Conservation (phyloP, 768 basidiomycete genomes). For the Serendipita indica region DNA sequence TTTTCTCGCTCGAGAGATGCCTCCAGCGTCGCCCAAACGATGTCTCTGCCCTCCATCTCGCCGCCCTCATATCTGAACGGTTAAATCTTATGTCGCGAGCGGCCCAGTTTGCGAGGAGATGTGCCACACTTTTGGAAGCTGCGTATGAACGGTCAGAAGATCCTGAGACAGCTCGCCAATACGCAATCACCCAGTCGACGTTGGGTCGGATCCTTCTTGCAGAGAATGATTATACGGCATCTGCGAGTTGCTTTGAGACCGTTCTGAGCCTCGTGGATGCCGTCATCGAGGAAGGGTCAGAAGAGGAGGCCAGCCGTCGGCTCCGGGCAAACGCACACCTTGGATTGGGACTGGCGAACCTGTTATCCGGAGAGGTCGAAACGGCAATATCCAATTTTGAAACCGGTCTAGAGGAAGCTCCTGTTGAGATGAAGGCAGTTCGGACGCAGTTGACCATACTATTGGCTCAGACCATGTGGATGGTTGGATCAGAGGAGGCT, state of each 20-base stretch:
- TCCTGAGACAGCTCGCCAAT: constrained; percentile 57
- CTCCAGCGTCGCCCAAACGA: constrained; percentile 51
- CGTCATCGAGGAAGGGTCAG: constrained; percentile 22
- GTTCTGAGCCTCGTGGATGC: constrained; percentile 52
- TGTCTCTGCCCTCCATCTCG: constrained; percentile 63
- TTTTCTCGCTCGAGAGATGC: constrained; percentile 70
- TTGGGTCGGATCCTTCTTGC: constrained; percentile 65
- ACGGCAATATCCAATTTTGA: constrained; percentile 55
- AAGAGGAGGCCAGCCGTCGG: constrained; percentile 21
- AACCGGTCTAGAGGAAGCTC: constrained; percentile 41
- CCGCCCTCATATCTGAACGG: constrained; percentile 72
- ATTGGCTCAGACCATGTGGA: constrained; percentile 81
- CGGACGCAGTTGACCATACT: constrained; percentile 59
- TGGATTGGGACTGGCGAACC: constrained; percentile 57
- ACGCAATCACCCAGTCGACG: constrained; percentile 67
- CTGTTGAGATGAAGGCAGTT: constrained; percentile 29
- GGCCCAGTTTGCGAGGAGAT: constrained; percentile 37
- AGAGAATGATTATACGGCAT: constrained; percentile 38
- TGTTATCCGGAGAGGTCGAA: constrained; percentile 46
- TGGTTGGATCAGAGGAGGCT: constrained; percentile 57
- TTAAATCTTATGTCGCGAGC: constrained; percentile 57
- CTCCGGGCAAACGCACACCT: constrained; percentile 52
- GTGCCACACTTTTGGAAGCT: constrained; percentile 63
- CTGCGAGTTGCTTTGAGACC: constrained; percentile 56
- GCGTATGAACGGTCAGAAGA: constrained; percentile 83